Evolutionary conservation across 75 land plant genomes (phyloP).

Genomic region (Pinus albicaulis): DNA sequence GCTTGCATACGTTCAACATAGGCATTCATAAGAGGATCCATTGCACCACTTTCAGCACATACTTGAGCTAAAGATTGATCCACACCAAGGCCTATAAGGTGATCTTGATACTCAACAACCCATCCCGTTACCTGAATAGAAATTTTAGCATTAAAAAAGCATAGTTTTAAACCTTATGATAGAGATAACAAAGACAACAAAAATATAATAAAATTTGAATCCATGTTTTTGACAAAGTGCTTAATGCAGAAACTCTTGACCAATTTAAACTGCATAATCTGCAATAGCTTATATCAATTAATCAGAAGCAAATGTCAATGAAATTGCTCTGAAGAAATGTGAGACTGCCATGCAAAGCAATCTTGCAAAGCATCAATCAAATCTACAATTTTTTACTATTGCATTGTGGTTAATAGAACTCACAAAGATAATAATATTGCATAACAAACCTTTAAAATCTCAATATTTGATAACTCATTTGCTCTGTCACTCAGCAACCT

Average conservation of each 20-base stretch:
- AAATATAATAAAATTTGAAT: background rate
- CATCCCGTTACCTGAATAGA: conserved; percentile 86
- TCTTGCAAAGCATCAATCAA: background rate
- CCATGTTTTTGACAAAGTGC: conserved; percentile 6
- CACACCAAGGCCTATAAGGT: conserved; percentile 86
- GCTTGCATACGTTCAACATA: conserved; percentile 98
- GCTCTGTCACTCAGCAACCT: conserved; percentile 92
- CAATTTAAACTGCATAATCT: background rate
- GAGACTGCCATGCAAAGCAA: background rate
- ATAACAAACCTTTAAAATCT: conserved; percentile 80
- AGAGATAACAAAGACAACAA: background rate
- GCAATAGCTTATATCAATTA: background rate
- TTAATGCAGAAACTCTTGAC: background rate
- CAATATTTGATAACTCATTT: conserved; percentile 76
- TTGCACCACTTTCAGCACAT: conserved; percentile 99
- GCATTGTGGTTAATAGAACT: background rate
- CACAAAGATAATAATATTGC: background rate
- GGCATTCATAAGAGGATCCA: conserved; percentile 99
- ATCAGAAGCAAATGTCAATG: background rate
- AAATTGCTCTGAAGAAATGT: background rate
- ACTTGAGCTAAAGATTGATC: conserved; percentile 95
- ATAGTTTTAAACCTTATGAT: background rate
- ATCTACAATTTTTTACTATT: background rate
- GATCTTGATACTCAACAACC: conserved; percentile 97
- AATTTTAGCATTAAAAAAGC: background rate